These are phyloP conservation scores for Gnaphalium uliginosum DNA, from an alignment of 129 eudicot species.

Conservation along the genomic window DNA sequence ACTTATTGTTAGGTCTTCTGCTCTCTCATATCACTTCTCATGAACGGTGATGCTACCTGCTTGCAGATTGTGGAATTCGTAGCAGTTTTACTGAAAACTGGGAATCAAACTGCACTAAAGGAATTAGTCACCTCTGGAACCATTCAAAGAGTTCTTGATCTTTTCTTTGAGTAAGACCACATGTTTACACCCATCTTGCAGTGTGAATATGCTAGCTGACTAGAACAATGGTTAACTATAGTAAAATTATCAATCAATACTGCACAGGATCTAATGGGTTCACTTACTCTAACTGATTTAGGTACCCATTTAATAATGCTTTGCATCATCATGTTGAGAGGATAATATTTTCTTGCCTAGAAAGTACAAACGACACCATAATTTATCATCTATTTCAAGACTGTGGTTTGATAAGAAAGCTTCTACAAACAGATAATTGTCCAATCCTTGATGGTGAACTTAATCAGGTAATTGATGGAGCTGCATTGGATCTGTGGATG, in stretches of 20 bases:
- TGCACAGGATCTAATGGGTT: background rate
- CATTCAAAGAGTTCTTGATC: slow-evolving; percentile 73
- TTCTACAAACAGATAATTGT: slow-evolving; percentile 56
- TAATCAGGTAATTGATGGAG: slow-evolving; percentile 46
- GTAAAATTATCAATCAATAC: background rate
- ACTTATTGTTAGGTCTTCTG: background rate
- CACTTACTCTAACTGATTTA: slow-evolving; percentile 25
- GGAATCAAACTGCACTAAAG: slow-evolving; percentile 71
- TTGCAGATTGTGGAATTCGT: slow-evolving; percentile 84
- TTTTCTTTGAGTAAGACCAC: slow-evolving; percentile 80
- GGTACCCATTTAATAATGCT: slow-evolving; percentile 91
- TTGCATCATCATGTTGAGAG: slow-evolving; percentile 98
- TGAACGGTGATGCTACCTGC: slow-evolving; percentile 14
- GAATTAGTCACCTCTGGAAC: slow-evolving; percentile 84
- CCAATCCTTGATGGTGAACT: slow-evolving; percentile 51
- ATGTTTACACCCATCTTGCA: background rate
- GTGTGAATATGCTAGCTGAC: background rate
- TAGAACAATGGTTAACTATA: background rate
- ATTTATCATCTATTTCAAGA: slow-evolving; percentile 69
- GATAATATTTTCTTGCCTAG: slow-evolving; percentile 73
- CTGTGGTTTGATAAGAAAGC: slow-evolving; percentile 59
- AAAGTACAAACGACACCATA: slow-evolving; percentile 54
- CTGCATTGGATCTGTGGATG: no score
- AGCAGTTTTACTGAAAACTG: slow-evolving; percentile 72
- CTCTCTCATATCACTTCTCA: background rate